These are phyloP conservation scores for Anacardium occidentale DNA, from an alignment of 345 rosid species.

Conservation along the genomic window DNA sequence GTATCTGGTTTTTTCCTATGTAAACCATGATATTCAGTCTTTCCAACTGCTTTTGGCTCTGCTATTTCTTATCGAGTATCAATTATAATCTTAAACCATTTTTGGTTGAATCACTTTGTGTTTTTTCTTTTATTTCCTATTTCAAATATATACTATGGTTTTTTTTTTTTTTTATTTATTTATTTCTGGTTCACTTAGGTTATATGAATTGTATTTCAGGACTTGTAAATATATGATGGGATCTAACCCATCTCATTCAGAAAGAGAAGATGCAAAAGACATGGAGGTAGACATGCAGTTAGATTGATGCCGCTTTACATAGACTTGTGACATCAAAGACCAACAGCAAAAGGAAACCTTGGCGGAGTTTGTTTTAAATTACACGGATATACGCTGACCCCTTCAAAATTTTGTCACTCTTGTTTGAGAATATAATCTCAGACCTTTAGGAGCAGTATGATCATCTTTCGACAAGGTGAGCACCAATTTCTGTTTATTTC, in stretches of 20 bases:
- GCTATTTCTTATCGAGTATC: background rate
- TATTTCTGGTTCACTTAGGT: background rate
- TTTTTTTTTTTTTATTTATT: background rate
- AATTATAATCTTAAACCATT: background rate
- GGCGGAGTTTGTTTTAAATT: background rate
- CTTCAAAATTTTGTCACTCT: background rate
- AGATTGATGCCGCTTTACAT: constrained; percentile 16
- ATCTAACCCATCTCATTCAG: constrained; percentile 10
- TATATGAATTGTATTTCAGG: constrained; percentile 14
- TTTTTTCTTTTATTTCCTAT: background rate
- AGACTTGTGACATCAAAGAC: background rate
- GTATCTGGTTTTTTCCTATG: background rate
- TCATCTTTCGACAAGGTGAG: constrained; percentile 9
- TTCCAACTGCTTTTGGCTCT: background rate
- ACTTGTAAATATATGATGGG: constrained; percentile 28
- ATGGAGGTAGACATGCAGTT: constrained; percentile 18
- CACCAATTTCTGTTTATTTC: background rate
- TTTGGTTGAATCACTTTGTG: background rate
- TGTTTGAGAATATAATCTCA: background rate
- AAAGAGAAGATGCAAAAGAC: constrained; percentile 23
- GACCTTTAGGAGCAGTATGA: constrained; percentile 1
- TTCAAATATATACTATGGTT: background rate
- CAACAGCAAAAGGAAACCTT: background rate
- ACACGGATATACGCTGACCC: constrained; percentile 10
- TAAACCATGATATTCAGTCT: background rate